Base-by-base conservation (phyloP, 768 basidiomycete genomes). In the Suillus occidentalis region DNA sequence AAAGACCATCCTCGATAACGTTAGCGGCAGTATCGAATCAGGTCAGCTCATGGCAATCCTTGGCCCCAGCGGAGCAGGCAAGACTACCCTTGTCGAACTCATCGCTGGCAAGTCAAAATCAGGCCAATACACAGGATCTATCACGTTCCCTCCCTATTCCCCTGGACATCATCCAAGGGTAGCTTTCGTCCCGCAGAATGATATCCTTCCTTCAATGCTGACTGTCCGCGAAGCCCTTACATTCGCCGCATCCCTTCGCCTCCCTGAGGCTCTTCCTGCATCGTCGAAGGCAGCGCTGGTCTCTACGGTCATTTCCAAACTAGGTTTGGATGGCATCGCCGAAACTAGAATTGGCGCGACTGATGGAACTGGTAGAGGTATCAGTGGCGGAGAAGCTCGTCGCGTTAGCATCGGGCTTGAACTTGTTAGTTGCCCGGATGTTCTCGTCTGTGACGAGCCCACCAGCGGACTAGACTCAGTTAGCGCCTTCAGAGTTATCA, bases 41-140 rank as follows among this genome's bases (percentile, higher is more conserved):
- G 95, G 96, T 12, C 85, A 91, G 66, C 87, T 97, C 81, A 89
- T 94, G 84, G 92, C 92, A n/a, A 87, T 97, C 63, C 84, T 98
- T 4, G 96, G 96, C 0, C 95, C 96, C 0, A 92, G 91, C 69
- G 95, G 95, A 82, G 93, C 94, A 20, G 95, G 95, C 50, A 97
- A 97, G 76, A 94, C 92, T 0, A 95, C 95, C 0, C 81, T 98
- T 43, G 89, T 97, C 20, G 96, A 99, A 72, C 87, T 97, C 43
- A 84, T 99, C 12, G 92, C 95, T 0, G 89, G 90, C 2, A 95
- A 91, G 74, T 80, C 78, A 68, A 98, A 97, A 78, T 82, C 84
- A 0, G 96, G 95, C 0, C 72, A 80, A 3, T 82, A 83, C 2
- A 81, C 86, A 2, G 96, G 96, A 4, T 76, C 76, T 3, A 89